phyloP scores from a whole-genome alignment of 495 filamentous ascomycete species.

The Daldinia decipiens region DNA sequence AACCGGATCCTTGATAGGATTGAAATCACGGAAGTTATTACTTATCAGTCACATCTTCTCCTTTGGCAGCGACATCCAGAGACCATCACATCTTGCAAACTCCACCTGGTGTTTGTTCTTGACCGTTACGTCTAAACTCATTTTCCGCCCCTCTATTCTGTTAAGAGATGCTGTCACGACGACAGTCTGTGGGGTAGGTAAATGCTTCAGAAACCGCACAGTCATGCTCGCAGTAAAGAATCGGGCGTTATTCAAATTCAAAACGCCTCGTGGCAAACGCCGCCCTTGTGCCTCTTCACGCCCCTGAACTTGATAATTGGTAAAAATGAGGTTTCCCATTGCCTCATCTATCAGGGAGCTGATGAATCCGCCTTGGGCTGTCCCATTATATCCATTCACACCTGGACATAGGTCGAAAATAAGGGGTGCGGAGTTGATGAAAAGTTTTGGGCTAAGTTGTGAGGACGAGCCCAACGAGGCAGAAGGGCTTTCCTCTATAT shows the following conservation, averaged over 20 bases:
- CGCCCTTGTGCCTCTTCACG: background rate
- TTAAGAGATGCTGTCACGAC: constrained; percentile 10
- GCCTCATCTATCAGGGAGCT: constrained; percentile 17
- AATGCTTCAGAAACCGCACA: constrained; percentile 14
- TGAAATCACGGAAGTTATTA: background rate
- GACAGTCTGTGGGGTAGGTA: constrained; percentile 20
- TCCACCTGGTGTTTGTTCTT: constrained; percentile 9
- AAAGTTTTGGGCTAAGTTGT: background rate
- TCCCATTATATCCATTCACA: constrained; percentile 20
- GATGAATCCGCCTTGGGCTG: constrained; percentile 19
- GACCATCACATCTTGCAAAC: constrained; percentile 18
- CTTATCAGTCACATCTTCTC: background rate
- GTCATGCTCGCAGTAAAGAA: constrained; percentile 20
- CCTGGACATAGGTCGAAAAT: constrained; percentile 10
- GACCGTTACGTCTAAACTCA: constrained; percentile 3
- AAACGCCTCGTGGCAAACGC: background rate
- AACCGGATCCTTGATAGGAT: too few species aligned
- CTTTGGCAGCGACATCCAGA: constrained; percentile 6
- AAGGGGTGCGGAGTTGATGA: constrained; percentile 3
- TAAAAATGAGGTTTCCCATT: constrained; percentile 14
- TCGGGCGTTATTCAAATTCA: background rate
- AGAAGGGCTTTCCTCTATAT: background rate
- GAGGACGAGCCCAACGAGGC: background rate
- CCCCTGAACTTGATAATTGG: background rate
- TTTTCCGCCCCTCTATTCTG: constrained; percentile 18